Base-by-base conservation (phyloP, 2,329 filamentous ascomycete species). In the Aspergillus latus region DNA sequence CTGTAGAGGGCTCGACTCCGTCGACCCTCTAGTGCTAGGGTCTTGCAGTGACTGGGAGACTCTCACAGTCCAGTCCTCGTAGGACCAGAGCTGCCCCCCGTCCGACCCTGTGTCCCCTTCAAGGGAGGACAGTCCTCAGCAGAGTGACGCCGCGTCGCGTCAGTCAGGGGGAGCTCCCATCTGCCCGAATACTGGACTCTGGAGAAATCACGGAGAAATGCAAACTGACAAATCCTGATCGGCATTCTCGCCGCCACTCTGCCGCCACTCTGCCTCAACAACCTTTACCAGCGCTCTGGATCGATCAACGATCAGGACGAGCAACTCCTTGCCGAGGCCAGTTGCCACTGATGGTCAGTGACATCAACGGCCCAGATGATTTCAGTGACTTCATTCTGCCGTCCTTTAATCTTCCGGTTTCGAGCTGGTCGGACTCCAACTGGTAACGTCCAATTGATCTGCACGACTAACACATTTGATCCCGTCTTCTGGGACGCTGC, bases 401-500 rank as follows among this genome's bases (percentile, higher is more conserved):
- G 37, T 21, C 26, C 47, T 49, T 30, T 43, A 32, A 13, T 29
- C 9, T 21, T 50, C 48, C 37, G 37, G 8, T 49, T 43, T n/a
- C 29, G 32, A 21, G 48, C 48, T 52, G 42, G 49, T 29, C 40
- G n/a, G 30, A 2, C 39, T 51, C 49, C 37, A 39, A 51, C 49
- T 51, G 49, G 49, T 26, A 37, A 32, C 48, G 28, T 37, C 37
- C 13, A 13, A 42, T 52, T 57, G 58, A 60, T 59, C 57, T 54
- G 49, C 59, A 44, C 50, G 39, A 56, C 55, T 55, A 60, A 52
- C 49, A 50, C 60, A 57, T 57, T 48, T 53, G 52, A 59, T 63
- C 61, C 62, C 56, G 58, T 59, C 59, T 49, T 56, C 48, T 63
- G 61, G 61, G 56, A 60, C 56, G 21, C 21, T 21, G 21, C 21